Conservation (phyloP, 2,329 filamentous ascomycete genomes). For the Byssochlamys sp. region DNA sequence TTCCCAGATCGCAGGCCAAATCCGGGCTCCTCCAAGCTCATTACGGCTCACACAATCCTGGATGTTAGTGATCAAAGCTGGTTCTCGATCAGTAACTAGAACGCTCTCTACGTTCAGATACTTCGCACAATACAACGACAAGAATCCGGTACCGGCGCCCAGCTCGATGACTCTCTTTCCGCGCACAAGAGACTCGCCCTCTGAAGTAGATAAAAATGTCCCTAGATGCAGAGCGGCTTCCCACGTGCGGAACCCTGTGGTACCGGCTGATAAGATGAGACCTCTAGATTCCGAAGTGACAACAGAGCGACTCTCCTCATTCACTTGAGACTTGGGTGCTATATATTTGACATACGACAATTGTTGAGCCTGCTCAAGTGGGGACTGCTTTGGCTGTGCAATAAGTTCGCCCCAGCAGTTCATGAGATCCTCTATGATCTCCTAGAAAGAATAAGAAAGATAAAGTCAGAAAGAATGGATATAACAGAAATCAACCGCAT, state of each 20-base stretch:
- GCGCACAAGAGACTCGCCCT: slow-evolving; percentile 38
- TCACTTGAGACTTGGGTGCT: slow-evolving; percentile 15
- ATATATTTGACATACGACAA: slow-evolving; percentile 68
- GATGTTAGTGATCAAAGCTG: slow-evolving; percentile 30
- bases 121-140: slow-evolving; percentile 55
- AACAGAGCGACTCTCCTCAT: slow-evolving; percentile 13
- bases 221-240: slow-evolving; percentile 58
- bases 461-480: slow-evolving; percentile 9
- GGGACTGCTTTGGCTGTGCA: slow-evolving; percentile 52
- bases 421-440: slow-evolving; percentile 74
- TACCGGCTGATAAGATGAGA: slow-evolving; percentile 48
- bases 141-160: slow-evolving; percentile 57
- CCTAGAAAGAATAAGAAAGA: slow-evolving; percentile 43
- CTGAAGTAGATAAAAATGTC: slow-evolving; percentile 44
- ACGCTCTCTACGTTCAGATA: slow-evolving; percentile 46
- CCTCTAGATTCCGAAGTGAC: slow-evolving; percentile 46
- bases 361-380: slow-evolving; percentile 56
- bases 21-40: slow-evolving; percentile 11
- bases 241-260: slow-evolving; percentile 61
- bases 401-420: slow-evolving; percentile 57
- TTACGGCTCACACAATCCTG: slow-evolving; percentile 29
- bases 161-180: slow-evolving; percentile 53
- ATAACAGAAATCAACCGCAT: slow-evolving; percentile 2
- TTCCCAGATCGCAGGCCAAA: slow-evolving; percentile 32
- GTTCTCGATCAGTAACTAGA: slow-evolving; percentile 54